These are phyloP conservation scores for Botrytis galanthina DNA, from an alignment of 2,329 filamentous ascomycete genomes.

Conservation along the genomic window DNA sequence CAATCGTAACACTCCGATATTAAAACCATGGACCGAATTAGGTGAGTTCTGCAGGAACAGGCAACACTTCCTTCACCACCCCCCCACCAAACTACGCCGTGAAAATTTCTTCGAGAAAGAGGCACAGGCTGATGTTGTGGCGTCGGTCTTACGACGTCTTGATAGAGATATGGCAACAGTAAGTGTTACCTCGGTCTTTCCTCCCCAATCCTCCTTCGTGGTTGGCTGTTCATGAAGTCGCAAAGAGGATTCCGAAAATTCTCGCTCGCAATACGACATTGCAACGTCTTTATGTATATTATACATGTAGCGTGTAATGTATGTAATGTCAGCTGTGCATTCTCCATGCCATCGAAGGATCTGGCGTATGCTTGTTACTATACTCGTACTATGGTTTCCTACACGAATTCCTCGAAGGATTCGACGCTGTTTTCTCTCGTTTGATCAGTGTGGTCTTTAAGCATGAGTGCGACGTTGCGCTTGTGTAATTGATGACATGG, in stretches of 20 bases:
- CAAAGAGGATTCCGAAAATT: neutral
- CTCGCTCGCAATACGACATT: neutral
- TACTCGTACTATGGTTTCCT: neutral
- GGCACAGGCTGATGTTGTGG: slow-evolving; percentile 21
- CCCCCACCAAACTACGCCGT: neutral
- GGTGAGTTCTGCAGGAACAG: slow-evolving; percentile 12
- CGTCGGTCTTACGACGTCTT: slow-evolving; percentile 16
- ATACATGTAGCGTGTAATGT: neutral
- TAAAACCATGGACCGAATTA: neutral
- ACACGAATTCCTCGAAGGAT: neutral
- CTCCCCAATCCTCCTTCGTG: neutral
- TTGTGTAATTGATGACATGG: slow-evolving; percentile 16
- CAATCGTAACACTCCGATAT: neutral
- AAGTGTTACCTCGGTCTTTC: slow-evolving; percentile 6
- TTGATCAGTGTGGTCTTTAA: neutral
- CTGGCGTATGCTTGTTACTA: neutral
- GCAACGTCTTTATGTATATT: slow-evolving; percentile 6
- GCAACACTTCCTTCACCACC: neutral
- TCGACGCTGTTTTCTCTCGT: neutral
- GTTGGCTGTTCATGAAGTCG: neutral
- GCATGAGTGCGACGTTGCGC: neutral
- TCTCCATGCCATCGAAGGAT: slow-evolving; percentile 12
- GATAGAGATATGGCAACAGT: slow-evolving; percentile 30
- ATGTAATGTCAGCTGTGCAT: slow-evolving; percentile 14
- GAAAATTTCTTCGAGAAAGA: neutral